phyloP scores from a whole-genome alignment of 2,329 filamentous ascomycete genomes.

The Cercospora brassicicola region DNA sequence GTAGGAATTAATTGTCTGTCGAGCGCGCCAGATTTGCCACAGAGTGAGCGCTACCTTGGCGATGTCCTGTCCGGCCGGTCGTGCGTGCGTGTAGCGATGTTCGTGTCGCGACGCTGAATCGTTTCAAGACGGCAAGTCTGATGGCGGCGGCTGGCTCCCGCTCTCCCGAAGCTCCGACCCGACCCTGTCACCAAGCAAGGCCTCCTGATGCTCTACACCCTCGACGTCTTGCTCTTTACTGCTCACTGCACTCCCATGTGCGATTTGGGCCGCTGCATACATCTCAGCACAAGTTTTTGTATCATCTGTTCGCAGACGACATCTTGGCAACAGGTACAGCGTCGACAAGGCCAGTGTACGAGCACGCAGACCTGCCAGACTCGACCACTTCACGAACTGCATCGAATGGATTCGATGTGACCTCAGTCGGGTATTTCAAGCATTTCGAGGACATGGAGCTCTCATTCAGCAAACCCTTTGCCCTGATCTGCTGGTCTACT shows the following conservation, averaged over 20 bases:
- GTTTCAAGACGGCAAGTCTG: conserved; percentile 1
- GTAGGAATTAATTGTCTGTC: conserved; percentile 15
- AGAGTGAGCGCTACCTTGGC: conserved; percentile 18
- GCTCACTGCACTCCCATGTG: background rate
- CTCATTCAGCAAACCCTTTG: background rate
- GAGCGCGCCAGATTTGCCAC: background rate
- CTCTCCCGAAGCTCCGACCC: background rate
- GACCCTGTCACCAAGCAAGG: background rate
- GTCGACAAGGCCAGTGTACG: background rate
- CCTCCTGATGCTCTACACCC: background rate
- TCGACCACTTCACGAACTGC: background rate
- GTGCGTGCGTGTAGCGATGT: conserved; percentile 2
- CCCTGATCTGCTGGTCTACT: background rate
- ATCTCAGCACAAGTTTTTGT: background rate
- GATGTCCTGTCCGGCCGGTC: background rate
- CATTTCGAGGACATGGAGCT: background rate
- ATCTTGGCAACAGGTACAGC: background rate
- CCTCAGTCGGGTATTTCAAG: background rate
- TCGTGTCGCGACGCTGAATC: conserved; percentile 3
- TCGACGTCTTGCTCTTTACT: background rate
- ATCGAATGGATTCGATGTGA: background rate
- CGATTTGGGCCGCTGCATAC: background rate
- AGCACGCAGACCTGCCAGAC: background rate
- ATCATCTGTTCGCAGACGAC: background rate
- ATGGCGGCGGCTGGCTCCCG: background rate